phyloP scores from a whole-genome alignment of 805 yeast genomes.

The Candida patagonica region DNA sequence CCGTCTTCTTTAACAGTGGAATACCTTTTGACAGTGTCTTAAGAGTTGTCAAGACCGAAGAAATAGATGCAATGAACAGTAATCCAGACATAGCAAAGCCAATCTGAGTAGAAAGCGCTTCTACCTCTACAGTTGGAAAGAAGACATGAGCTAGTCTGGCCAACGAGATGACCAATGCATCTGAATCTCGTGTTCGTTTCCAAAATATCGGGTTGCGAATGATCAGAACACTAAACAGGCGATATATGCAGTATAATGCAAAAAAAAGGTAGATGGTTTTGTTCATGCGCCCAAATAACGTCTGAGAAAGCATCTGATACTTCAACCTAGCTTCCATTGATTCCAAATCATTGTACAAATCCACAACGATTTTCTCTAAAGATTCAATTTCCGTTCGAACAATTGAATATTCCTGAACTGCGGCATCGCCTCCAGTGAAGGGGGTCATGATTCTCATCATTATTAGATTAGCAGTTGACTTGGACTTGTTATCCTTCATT shows the following conservation, averaged over 20 bases:
- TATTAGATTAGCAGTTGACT: constrained; percentile 13
- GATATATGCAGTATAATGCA: constrained; percentile 33
- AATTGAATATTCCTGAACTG: constrained; percentile 13
- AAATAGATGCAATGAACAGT: constrained; percentile 28
- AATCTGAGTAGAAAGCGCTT: constrained; percentile 31
- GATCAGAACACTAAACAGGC: constrained; percentile 27
- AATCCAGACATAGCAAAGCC: constrained; percentile 33
- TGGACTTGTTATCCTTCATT: constrained; percentile 17
- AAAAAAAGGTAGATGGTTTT: constrained; percentile 24
- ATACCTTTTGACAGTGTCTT: constrained; percentile 25
- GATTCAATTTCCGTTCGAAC: constrained; percentile 28
- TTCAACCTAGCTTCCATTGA: constrained; percentile 18
- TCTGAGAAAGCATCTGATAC: constrained; percentile 21
- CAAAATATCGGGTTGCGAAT: constrained; percentile 22
- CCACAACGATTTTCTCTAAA: constrained; percentile 24
- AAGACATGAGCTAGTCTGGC: constrained; percentile 16
- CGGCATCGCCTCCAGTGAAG: constrained; percentile 18
- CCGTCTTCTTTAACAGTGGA: constrained; percentile 17
- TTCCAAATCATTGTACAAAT: constrained; percentile 26
- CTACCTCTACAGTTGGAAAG: constrained; percentile 20
- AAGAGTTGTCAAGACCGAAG: constrained; percentile 29
- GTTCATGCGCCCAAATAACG: constrained; percentile 26
- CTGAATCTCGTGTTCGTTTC: constrained; percentile 5
- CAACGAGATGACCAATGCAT: constrained; percentile 20
- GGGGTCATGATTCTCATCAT: constrained; percentile 22